These are phyloP conservation scores for Pseudogymnoascus sp. DNA, from an alignment of 2,329 filamentous ascomycete genomes.

Conservation along the genomic window DNA sequence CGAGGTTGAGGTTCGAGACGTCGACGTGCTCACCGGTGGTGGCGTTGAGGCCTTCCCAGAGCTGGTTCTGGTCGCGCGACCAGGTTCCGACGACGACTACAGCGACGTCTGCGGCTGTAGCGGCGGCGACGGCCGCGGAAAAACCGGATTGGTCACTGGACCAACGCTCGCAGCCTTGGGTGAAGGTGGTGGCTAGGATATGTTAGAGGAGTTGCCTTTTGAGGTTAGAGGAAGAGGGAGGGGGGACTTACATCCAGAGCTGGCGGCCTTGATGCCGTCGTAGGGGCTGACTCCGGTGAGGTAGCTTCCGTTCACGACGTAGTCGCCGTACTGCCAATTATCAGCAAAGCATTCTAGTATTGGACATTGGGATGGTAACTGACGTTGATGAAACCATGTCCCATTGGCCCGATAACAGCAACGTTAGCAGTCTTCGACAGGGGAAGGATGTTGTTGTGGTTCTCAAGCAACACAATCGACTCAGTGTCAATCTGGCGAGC, in stretches of 20 bases:
- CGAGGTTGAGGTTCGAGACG: constrained; percentile 53
- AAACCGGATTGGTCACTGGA: constrained; percentile 63
- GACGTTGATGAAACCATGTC: constrained; percentile 62
- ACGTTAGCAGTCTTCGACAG: constrained; percentile 59
- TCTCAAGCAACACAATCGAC: constrained; percentile 76
- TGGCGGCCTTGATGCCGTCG: constrained; percentile 57
- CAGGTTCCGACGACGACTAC: constrained; percentile 69
- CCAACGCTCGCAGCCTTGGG: constrained; percentile 66
- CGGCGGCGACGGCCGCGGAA: constrained; percentile 56
- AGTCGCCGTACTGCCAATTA: constrained; percentile 57
- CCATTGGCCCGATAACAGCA: constrained; percentile 70
- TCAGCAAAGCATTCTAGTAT: constrained; percentile 4
- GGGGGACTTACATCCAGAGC: constrained; percentile 39
- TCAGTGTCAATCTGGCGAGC: constrained; percentile 72
- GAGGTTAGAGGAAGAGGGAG: background rate
- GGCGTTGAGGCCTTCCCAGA: constrained; percentile 64
- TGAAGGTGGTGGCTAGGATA: constrained; percentile 47
- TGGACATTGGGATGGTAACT: constrained; percentile 24
- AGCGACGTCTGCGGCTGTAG: constrained; percentile 61
- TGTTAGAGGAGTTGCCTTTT: background rate
- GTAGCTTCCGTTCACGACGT: constrained; percentile 59
- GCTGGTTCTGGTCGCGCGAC: constrained; percentile 64
- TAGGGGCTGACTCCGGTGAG: constrained; percentile 61
- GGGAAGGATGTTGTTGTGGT: constrained; percentile 56
- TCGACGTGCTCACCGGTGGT: constrained; percentile 72